Percentiles rank a stretch among this genome's conserved stretches.
Conservation (phyloP, 805 yeast genomes). For the Ogataea trehalophila region DNA sequence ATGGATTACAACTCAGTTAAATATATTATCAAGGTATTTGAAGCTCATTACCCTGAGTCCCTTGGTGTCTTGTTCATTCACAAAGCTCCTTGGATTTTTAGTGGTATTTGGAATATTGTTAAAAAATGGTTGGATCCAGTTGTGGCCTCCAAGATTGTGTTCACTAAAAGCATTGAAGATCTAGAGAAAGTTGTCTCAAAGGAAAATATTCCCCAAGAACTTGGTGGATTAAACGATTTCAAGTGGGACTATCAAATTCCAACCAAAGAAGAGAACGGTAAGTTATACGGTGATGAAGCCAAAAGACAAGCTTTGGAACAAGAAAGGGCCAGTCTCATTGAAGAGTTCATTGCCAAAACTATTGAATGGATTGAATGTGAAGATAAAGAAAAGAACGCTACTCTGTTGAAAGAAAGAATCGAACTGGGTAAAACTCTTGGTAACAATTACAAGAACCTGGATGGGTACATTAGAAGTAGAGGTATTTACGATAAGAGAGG, state of each 20-base stretch:
- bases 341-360: constrained; percentile 59
- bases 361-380: constrained; percentile 72
- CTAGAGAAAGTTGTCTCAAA: constrained; percentile 56
- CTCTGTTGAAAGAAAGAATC: constrained; percentile 50
- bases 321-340: constrained; percentile 52
- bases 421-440: constrained; percentile 48
- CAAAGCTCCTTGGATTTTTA: constrained; percentile 96
- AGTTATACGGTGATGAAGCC: constrained; percentile 39
- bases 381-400: constrained; percentile 42
- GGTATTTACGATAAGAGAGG: constrained; percentile 77
- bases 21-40: constrained; percentile 83
- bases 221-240: constrained; percentile 69
- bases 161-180: constrained; percentile 69
- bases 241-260: constrained; percentile 63
- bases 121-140: constrained; percentile 96
- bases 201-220: constrained; percentile 56
- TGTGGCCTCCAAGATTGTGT: constrained; percentile 84
- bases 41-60: constrained; percentile 95
- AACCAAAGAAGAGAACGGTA: constrained; percentile 49
- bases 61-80: constrained; percentile 81
- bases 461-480: constrained; percentile 78
- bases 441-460: constrained; percentile 61
- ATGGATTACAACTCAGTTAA: constrained; percentile 93
- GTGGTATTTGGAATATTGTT: constrained; percentile 89
- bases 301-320: constrained; percentile 36